Percentiles rank a stretch among this genome's conserved stretches.
These are phyloP conservation scores for Phytophthora uliginosa DNA, from an alignment of 352 stramenopile species.

Conservation along the genomic window DNA sequence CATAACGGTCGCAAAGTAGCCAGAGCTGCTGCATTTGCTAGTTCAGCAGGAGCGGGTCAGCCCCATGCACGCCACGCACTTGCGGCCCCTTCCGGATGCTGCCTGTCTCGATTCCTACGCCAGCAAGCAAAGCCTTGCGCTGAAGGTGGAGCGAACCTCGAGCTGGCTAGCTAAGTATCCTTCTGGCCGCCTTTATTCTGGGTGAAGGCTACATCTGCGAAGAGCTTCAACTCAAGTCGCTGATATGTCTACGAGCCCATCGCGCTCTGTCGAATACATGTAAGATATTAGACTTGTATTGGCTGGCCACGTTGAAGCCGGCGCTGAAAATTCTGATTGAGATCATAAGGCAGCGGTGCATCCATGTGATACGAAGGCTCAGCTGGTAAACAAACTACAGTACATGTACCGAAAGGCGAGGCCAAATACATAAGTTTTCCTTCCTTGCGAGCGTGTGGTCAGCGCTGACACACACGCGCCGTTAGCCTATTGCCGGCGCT, in stretches of 20 bases:
- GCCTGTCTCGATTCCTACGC: slow-evolving; percentile 20
- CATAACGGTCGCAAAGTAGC: slow-evolving; percentile 13
- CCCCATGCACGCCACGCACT: not conserved
- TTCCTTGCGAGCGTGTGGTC: slow-evolving; percentile 16
- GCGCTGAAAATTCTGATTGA: slow-evolving; percentile 20
- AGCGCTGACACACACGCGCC: not conserved
- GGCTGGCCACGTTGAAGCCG: slow-evolving; percentile 1
- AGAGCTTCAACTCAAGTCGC: slow-evolving; percentile 31
- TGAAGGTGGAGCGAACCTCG: not conserved
- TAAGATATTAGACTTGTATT: slow-evolving; percentile 2
- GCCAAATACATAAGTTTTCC: slow-evolving; percentile 19
- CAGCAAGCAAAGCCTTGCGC: not conserved
- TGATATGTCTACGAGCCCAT: slow-evolving; percentile 19
- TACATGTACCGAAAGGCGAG: not conserved
- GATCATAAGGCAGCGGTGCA: slow-evolving; percentile 5
- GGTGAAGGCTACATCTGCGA: slow-evolving; percentile 3
- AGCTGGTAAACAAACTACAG: slow-evolving; percentile 21
- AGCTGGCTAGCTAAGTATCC: slow-evolving; percentile 6
- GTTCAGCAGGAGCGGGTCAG: slow-evolving; percentile 2
- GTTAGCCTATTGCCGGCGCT: slow-evolving; percentile 8
- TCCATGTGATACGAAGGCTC: slow-evolving; percentile 23
- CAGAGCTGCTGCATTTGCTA: slow-evolving; percentile 1
- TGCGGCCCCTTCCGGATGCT: slow-evolving; percentile 8
- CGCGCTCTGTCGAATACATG: not conserved
- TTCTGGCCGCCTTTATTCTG: slow-evolving; percentile 8